Evolutionary conservation across 208 protist genomes (phyloP), one percentile per base, ranked within the genome.

Genomic region (Leishmania guyanensis): DNA sequence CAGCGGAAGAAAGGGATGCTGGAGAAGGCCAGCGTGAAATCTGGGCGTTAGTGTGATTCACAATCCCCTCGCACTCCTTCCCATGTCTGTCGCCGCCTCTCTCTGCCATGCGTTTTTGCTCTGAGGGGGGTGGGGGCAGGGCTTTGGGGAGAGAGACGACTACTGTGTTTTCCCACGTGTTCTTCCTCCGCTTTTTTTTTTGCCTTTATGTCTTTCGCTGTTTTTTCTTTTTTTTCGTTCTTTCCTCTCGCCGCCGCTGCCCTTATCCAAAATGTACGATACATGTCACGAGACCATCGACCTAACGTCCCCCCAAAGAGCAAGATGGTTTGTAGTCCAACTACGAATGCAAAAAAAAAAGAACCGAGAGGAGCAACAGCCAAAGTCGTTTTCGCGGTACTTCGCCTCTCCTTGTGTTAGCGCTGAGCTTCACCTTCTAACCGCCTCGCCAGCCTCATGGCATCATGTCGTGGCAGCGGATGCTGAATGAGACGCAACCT

Each of bases 11-110:
- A 92, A 80, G 93, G 84, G 36, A 43, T 86, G 74, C 68, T 89
- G 26, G 92, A 94, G 64, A 98, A 98, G 82, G 81, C 80, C 6
- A 92, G 87, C 51, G 70, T 62, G 26, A 86, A 86, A 29, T 69
- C 54, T 0, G 72, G 83, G 20, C 54, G 56, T 26, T 83, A 64
- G 46, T 20, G 64, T 29, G 29, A 22, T 26, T 76, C 65, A 29
- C 68, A n/a, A 74, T 85, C 54, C 80, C 54, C 50, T 48, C 36
- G 39, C 26, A 54, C 56, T 53, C n/a, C 77, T 79, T 72, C 65
- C 36, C 51, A 75, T 53, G 69, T 78, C 66, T 71, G 39, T 60
- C 64, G 69, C 39, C 60, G 9, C 75, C 80, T 26, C 39, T 43
- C 48, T 43, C 48, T 46, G 72, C 2, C 51, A 76, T 29, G 33